Percentiles rank a stretch among this genome's conserved stretches.
These are phyloP conservation scores for Bretziella fagacearum DNA, from an alignment of 2,329 filamentous ascomycete species.

Conservation along the genomic window DNA sequence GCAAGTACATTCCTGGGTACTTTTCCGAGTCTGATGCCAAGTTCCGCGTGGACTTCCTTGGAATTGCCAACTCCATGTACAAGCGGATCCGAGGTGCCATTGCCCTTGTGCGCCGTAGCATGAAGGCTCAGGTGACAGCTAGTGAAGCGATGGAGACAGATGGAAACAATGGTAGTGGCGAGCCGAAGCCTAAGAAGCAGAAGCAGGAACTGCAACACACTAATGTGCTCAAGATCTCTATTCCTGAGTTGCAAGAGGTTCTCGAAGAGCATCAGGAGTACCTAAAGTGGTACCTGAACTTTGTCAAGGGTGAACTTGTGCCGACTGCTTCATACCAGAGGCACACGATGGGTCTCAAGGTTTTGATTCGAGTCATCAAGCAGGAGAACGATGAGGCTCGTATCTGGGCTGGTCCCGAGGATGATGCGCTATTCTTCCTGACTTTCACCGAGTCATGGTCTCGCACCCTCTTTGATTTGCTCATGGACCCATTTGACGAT, in stretches of 20 bases:
- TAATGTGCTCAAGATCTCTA: conserved; percentile 26
- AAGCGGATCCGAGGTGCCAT: conserved; percentile 56
- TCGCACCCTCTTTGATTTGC: conserved; percentile 55
- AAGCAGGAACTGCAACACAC: conserved; percentile 24
- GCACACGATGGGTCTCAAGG: conserved; percentile 65
- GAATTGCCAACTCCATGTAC: conserved; percentile 58
- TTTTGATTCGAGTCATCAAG: conserved; percentile 48
- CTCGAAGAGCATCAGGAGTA: conserved; percentile 43
- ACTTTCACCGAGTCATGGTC: conserved; percentile 34
- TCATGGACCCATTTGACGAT: conserved; percentile 87
- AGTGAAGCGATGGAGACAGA: conserved; percentile 24
- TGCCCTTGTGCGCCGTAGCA: conserved; percentile 33
- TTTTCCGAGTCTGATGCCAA: conserved; percentile 77
- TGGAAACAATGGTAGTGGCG: conserved; percentile 16
- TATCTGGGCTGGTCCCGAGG: conserved; percentile 24
- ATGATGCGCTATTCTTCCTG: conserved; percentile 26
- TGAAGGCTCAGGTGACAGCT: conserved; percentile 21
- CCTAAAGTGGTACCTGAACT: conserved; percentile 55
- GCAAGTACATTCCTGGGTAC: conserved; percentile 48
- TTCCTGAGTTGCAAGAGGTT: conserved; percentile 23
- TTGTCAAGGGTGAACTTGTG: conserved; percentile 56
- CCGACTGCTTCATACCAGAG: conserved; percentile 79
- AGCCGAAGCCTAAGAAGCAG: conserved; percentile 13
- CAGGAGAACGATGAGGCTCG: conserved; percentile 44
- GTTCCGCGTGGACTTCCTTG: conserved; percentile 64